Conservation (phyloP, 495 filamentous ascomycete genomes). For the Terfezia claveryi region DNA sequence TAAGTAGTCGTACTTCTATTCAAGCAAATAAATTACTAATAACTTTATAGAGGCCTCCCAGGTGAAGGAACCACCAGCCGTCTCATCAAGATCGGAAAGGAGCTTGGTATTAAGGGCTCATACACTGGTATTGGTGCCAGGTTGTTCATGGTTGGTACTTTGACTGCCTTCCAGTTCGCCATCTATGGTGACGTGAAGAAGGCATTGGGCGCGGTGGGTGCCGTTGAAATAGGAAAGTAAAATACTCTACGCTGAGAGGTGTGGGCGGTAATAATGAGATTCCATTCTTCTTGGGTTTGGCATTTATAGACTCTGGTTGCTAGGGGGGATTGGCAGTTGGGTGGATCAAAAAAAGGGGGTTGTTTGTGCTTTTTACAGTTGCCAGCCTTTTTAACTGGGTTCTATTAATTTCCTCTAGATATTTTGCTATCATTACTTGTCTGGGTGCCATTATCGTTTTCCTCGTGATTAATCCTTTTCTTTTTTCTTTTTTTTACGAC, state of each 20-base stretch:
- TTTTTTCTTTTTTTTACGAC: neutral
- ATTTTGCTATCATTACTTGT: neutral
- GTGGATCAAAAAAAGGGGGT: neutral
- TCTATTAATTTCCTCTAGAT: neutral
- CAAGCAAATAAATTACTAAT: neutral
- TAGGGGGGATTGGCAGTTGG: neutral
- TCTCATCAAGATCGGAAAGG: constrained; percentile 86
- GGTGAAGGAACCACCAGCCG: constrained; percentile 83
- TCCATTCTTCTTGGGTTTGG: too few relatives aligned
- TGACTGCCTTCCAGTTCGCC: constrained; percentile 88
- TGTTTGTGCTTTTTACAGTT: neutral
- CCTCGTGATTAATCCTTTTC: neutral
- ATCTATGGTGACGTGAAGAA: constrained; percentile 72
- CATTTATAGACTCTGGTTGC: too few relatives aligned
- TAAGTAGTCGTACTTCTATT: neutral
- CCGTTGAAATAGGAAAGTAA: constrained; percentile 18
- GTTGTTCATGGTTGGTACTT: constrained; percentile 65
- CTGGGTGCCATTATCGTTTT: neutral
- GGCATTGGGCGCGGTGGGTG: constrained; percentile 26
- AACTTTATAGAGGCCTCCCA: constrained; percentile 37
- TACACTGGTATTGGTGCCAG: constrained; percentile 86
- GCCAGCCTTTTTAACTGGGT: neutral
- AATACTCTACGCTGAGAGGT: neutral
- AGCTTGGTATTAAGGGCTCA: constrained; percentile 73
- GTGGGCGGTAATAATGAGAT: too few relatives aligned